phyloP scores from a whole-genome alignment of 1,284 basidiomycete genomes.

The Agaricales sp. region DNA sequence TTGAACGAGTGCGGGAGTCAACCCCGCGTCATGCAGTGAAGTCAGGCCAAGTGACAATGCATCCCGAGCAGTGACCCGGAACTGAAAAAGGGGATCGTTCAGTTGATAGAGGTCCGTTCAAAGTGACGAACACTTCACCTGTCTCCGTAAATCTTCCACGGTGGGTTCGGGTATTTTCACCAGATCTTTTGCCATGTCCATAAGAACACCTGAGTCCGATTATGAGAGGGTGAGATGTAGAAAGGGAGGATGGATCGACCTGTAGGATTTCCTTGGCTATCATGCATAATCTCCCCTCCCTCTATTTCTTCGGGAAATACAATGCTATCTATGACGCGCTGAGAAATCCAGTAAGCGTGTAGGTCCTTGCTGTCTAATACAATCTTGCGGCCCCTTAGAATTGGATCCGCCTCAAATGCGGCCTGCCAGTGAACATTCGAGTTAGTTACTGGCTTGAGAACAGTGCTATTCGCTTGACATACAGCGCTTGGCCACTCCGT shows the following conservation, averaged over 20 bases:
- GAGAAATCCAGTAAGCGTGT: background rate
- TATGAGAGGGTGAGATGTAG: slow-evolving; percentile 2
- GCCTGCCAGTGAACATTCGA: background rate
- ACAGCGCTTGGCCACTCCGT: background rate
- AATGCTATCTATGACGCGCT: background rate
- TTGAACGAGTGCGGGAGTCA: background rate
- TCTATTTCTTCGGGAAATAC: background rate
- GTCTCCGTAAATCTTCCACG: background rate
- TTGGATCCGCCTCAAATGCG: background rate
- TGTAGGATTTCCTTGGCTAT: no score
- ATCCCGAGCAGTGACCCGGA: background rate
- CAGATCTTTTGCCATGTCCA: no score
- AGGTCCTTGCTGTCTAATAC: background rate
- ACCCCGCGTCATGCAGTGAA: background rate
- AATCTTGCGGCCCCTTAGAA: background rate
- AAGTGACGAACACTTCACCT: background rate
- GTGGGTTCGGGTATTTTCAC: no score
- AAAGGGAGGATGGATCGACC: slow-evolving; percentile 14
- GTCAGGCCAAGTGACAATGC: background rate
- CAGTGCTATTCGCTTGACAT: background rate
- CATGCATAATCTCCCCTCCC: no score
- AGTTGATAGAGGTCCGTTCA: background rate
- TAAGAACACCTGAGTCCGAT: no score
- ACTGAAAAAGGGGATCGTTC: background rate
- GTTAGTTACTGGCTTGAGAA: background rate